phyloP scores from a whole-genome alignment of 345 rosid genomes.

The Psidium guajava region DNA sequence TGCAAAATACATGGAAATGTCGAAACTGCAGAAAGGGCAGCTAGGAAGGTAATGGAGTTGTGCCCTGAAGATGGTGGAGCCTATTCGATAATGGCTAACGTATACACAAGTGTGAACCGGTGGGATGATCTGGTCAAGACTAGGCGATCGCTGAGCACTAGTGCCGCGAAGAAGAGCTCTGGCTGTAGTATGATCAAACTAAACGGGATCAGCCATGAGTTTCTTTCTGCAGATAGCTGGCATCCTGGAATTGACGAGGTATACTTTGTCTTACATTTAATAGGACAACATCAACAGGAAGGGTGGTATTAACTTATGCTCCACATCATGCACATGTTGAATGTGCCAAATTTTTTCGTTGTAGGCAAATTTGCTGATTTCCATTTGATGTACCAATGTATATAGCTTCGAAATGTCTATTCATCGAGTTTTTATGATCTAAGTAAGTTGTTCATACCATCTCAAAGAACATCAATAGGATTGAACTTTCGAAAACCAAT shows the following conservation, averaged over 20 bases:
- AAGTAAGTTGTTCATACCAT: neutral
- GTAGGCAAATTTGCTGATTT: neutral
- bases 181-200: constrained; percentile 43
- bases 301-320: neutral
- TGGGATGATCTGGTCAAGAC: constrained; percentile 63
- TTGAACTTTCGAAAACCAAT: neutral
- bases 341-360: neutral
- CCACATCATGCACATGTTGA: neutral
- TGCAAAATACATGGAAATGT: constrained; percentile 66
- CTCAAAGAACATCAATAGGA: neutral
- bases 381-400: neutral
- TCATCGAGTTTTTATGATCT: neutral
- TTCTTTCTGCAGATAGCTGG: constrained; percentile 20
- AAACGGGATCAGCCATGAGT: constrained; percentile 18
- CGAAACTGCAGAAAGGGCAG: constrained; percentile 57
- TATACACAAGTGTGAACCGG: constrained; percentile 49
- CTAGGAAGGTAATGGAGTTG: constrained; percentile 42
- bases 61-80: constrained; percentile 71
- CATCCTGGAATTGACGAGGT: constrained; percentile 26
- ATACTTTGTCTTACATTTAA: constrained; percentile 17
- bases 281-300: constrained; percentile 14
- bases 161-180: constrained; percentile 35
- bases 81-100: constrained; percentile 51
- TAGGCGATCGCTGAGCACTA: constrained; percentile 31
- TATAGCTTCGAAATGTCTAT: neutral